A percentile compares a stretch with the other conserved stretches of the same genome.
Conservation (phyloP, 306 rosid species). For the Vicia sativa region DNA sequence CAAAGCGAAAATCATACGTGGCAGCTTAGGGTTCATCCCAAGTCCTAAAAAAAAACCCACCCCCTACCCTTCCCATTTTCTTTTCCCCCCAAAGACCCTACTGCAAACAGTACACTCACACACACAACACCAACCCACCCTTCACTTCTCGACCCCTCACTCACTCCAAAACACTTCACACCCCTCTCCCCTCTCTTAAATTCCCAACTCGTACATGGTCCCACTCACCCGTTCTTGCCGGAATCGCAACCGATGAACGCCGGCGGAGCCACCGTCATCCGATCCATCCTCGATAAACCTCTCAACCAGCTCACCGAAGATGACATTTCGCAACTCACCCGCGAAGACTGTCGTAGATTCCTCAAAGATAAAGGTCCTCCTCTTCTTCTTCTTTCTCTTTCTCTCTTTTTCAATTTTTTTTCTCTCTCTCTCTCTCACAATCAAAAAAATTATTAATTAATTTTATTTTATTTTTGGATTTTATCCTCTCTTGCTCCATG, state of each 20-base stretch:
- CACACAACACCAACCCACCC: neutral
- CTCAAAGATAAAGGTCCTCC: conserved; percentile 86
- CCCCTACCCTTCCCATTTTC: conserved; percentile 24
- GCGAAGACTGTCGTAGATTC: conserved; percentile 95
- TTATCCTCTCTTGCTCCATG: conserved; percentile 47
- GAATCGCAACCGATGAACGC: conserved; percentile 66
- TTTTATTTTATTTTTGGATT: conserved; percentile 8
- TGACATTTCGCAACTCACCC: conserved; percentile 99
- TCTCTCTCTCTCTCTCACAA: neutral
- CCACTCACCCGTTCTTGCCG: conserved; percentile 28
- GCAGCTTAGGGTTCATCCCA: conserved; percentile 91
- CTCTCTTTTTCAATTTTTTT: neutral
- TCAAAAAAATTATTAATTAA: neutral
- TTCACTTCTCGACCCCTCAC: neutral
- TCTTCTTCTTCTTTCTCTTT: neutral
- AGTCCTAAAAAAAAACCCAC: conserved; percentile 49
- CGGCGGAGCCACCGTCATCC: conserved; percentile 61
- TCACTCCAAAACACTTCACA: conserved; percentile 1
- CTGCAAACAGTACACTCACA: conserved; percentile 7
- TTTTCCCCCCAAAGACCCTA: conserved; percentile 13
- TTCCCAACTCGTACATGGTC: conserved; percentile 33
- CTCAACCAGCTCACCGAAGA: conserved; percentile 90
- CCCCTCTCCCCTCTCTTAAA: conserved; percentile 8
- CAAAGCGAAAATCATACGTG: conserved; percentile 66
- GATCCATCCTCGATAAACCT: conserved; percentile 89